phyloP scores from a whole-genome alignment of 768 basidiomycete genomes.

The Calocybe indica region DNA sequence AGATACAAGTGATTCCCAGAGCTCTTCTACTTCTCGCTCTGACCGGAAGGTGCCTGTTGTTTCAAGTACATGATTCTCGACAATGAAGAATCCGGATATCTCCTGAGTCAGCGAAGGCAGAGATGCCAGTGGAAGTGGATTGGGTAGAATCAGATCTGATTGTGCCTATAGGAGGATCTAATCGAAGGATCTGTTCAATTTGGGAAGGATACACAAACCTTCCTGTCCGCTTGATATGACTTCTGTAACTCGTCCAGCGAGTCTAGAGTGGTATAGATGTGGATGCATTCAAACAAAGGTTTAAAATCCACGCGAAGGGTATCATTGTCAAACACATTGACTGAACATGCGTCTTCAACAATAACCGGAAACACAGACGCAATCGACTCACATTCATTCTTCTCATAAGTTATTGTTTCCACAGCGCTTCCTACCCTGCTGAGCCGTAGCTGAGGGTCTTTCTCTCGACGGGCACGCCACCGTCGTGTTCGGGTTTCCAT shows the following conservation, averaged over 20 bases:
- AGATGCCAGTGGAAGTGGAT: conserved; percentile 56
- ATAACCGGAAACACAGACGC: not conserved
- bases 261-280: conserved; percentile 90
- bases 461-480: conserved; percentile 82
- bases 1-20: conserved; percentile 85
- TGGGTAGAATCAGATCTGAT: conserved; percentile 90
- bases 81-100: conserved; percentile 96
- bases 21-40: conserved; percentile 84
- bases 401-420: conserved; percentile 88
- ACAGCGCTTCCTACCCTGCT: conserved; percentile 88
- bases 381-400: conserved; percentile 79
- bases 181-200: not conserved
- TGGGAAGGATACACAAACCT: conserved; percentile 37
- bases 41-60: conserved; percentile 90
- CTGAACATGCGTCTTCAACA: conserved; percentile 33
- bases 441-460: conserved; percentile 69
- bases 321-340: conserved; percentile 89
- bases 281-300: conserved; percentile 93
- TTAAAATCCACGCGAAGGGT: conserved; percentile 87
- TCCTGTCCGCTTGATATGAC: conserved; percentile 96
- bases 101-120: conserved; percentile 83
- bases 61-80: conserved; percentile 88
- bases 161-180: conserved; percentile 59
- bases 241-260: conserved; percentile 85
- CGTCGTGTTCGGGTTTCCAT: conserved; percentile 81